Evolutionary conservation across 169 alveolate species (phyloP).

Genomic region (Plasmodium coatneyi): DNA sequence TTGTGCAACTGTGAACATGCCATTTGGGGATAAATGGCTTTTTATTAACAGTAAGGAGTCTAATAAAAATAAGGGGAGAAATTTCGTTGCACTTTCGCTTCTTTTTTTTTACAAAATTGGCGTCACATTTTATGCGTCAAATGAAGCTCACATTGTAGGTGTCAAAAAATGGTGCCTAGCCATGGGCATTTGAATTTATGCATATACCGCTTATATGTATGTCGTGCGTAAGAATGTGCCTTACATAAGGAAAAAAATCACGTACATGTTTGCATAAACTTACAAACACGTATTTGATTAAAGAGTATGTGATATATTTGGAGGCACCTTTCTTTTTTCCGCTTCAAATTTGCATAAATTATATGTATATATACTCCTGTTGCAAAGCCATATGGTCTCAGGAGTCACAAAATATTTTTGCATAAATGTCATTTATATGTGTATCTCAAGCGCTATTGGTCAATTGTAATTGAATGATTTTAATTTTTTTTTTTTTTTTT

Average conservation of each 20-base stretch:
- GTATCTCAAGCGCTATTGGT: neutral
- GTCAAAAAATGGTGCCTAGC: neutral
- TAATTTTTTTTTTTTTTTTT: neutral
- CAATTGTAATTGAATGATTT: neutral
- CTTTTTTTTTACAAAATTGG: neutral
- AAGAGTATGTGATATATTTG: neutral
- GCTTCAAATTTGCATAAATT: neutral
- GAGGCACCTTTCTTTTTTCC: neutral
- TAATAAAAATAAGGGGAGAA: neutral
- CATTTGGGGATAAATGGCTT: neutral
- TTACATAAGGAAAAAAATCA: neutral
- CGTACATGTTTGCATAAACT: neutral
- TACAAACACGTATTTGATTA: neutral
- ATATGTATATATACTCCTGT: neutral
- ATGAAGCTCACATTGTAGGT: neutral
- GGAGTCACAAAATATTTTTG: conserved; percentile 1
- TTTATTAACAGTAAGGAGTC: neutral
- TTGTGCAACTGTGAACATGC: neutral
- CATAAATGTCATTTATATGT: neutral
- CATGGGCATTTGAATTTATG: neutral
- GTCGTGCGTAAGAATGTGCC: neutral
- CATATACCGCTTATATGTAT: neutral
- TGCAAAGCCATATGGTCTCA: neutral
- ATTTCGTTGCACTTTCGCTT: neutral
- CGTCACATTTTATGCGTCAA: neutral